Percentiles rank a stretch among this genome's conserved stretches.
phyloP scores from a whole-genome alignment of 1,139 yeast species.

The Kazachstania sp. region DNA sequence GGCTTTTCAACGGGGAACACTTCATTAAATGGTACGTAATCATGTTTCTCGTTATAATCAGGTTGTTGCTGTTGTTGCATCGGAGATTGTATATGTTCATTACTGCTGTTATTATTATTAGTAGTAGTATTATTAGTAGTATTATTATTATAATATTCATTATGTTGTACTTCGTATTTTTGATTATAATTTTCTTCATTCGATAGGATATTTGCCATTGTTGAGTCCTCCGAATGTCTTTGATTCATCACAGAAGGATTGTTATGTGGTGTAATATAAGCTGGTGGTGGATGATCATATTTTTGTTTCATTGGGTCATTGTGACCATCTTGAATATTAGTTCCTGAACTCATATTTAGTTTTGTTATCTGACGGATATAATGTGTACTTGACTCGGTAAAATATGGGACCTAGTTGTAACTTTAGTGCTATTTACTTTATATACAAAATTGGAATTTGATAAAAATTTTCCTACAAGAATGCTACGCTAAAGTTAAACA shows the following conservation, averaged over 20 bases:
- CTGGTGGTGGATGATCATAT: constrained; percentile 11
- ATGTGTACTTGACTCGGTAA: too few relatives aligned
- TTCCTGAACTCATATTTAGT: not conserved
- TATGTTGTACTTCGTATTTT: constrained; percentile 25
- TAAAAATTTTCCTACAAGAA: too few relatives aligned
- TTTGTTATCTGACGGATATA: too few relatives aligned
- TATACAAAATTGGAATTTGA: too few relatives aligned
- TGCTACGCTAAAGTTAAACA: too few relatives aligned
- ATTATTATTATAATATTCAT: constrained; percentile 25
- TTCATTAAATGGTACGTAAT: constrained; percentile 39
- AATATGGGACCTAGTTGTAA: too few relatives aligned
- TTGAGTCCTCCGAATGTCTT: constrained; percentile 6
- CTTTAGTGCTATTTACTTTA: too few relatives aligned
- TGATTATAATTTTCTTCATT: not conserved
- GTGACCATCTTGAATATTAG: not conserved
- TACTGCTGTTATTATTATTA: too few relatives aligned
- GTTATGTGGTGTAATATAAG: constrained; percentile 4
- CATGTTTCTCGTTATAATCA: too few relatives aligned
- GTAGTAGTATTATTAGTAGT: constrained; percentile 36
- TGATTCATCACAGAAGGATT: constrained; percentile 6
- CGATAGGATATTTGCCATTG: not conserved
- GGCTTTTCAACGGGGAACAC: constrained; percentile 30
- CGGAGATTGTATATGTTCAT: too few relatives aligned
- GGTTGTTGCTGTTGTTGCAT: too few relatives aligned
- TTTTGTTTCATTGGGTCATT: not conserved